These are phyloP conservation scores for Boletales sp. DNA, from an alignment of 768 basidiomycete genomes.

Conservation along the genomic window DNA sequence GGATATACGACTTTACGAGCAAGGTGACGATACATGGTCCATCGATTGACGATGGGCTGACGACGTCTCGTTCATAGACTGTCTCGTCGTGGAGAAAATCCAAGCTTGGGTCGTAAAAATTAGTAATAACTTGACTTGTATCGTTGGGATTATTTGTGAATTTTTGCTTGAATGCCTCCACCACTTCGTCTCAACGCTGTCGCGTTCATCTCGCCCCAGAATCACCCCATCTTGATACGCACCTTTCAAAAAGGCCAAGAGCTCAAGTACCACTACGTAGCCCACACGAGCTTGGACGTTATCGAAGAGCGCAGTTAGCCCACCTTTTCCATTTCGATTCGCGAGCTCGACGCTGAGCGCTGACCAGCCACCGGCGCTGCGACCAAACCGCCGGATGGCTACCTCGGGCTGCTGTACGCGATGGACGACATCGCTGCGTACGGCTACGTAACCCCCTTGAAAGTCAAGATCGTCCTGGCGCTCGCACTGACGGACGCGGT, in stretches of 20 bases:
- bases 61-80: constrained; percentile 8
- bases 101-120: neutral
- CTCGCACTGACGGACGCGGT: constrained; percentile 78
- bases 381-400: constrained; percentile 69
- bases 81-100: constrained; percentile 10
- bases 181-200: constrained; percentile 74
- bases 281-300: constrained; percentile 86
- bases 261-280: constrained; percentile 87
- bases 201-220: constrained; percentile 82
- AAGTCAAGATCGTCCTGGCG: constrained; percentile 82
- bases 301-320: constrained; percentile 85
- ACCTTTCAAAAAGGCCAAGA: constrained; percentile 60
- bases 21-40: constrained; percentile 25
- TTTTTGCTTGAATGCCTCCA: constrained; percentile 46
- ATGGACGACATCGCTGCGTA: constrained; percentile 93
- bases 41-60: constrained; percentile 1
- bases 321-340: constrained; percentile 1
- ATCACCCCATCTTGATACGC: constrained; percentile 73
- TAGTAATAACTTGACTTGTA: no score
- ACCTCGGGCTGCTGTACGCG: constrained; percentile 81
- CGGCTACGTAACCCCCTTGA: constrained; percentile 85
- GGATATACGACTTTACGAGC: constrained; percentile 74
- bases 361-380: constrained; percentile 32
- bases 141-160: neutral
- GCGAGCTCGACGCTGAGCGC: neutral